These are phyloP conservation scores for Penicillium sp. DNA, from an alignment of 2,329 filamentous ascomycete genomes.

Conservation along the genomic window DNA sequence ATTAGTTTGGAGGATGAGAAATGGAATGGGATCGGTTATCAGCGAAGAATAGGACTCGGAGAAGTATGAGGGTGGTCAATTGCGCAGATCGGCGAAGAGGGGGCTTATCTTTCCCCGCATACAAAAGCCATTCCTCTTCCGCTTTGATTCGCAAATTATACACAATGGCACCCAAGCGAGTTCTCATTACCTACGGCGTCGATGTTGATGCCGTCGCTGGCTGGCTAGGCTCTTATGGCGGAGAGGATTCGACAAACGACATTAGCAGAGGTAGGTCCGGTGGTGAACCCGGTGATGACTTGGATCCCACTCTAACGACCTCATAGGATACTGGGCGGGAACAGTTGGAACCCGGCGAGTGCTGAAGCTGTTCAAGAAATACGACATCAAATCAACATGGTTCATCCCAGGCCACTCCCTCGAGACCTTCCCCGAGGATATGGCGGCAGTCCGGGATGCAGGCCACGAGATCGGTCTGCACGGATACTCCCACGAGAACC, in stretches of 20 bases:
- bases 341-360: slow-evolving; percentile 66
- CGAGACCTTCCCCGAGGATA: slow-evolving; percentile 68
- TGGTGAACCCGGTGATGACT: neutral
- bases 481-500: slow-evolving; percentile 75
- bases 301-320: neutral
- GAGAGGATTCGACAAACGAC: slow-evolving; percentile 36
- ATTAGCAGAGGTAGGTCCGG: slow-evolving; percentile 29
- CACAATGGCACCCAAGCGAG: slow-evolving; percentile 27
- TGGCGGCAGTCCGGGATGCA: slow-evolving; percentile 60
- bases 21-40: neutral
- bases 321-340: slow-evolving; percentile 64
- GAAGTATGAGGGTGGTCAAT: too few relatives aligned
- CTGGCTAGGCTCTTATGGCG: slow-evolving; percentile 37
- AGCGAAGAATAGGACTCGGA: neutral
- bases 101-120: slow-evolving; percentile 18
- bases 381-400: slow-evolving; percentile 69
- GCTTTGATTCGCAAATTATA: neutral
- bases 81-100: neutral
- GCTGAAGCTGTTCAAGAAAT: slow-evolving; percentile 70
- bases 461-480: slow-evolving; percentile 70
- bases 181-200: slow-evolving; percentile 32
- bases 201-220: slow-evolving; percentile 37
- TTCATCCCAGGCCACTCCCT: slow-evolving; percentile 66
- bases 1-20: neutral
- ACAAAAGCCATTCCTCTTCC: slow-evolving; percentile 3